Evolutionary conservation across 2,329 filamentous ascomycete genomes (phyloP), one percentile per base, ranked within the genome.

Genomic region (Pyrenophora teres): DNA sequence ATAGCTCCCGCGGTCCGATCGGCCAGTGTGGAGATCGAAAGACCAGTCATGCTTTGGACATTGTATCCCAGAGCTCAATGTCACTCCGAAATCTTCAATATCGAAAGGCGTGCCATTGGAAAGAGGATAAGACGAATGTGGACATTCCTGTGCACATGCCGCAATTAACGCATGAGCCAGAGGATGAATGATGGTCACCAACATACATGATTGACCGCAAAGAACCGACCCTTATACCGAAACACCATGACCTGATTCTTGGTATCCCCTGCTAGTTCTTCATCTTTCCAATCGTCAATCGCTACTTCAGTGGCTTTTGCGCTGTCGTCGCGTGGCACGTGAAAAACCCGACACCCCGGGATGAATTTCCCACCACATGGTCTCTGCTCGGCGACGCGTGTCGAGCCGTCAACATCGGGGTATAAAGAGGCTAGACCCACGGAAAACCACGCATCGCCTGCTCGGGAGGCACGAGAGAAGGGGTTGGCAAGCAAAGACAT

Each of bases 1-100:
- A 63, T 89, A 89, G 39, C 72, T 81, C 1, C 81, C 85, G 0
- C 85, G 80, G 65, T 89, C 87, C 1, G 79, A 79, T 60, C 76
- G 76, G 0, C 87, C 87, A 0, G 86, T 83, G 45, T 84, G 82
- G 2, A 89, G 62, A 64, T 90, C 87, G 69, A 89, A 90, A 0
- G 85, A 86, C 87, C 87, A 90, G 4, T 78, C 83, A 55, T 89
- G 87, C 56, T 88, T 88, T 0, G 86, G 85, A 67, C 87, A 90
- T 0, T 79, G 81, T 3, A 90, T 73, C 0, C 86, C 87, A 0
- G 83, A 79, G 47, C 84, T 87, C 6, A 87, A 68, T 4, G 80
- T 76, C 2, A 87, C 74, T 0, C 87, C 87, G 65, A 89, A 90
- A 54, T 90, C 87, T 59, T 90, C 87, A 60, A 90, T 89, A 46